phyloP scores from a whole-genome alignment of 208 protist genomes.

The Zelonia costaricensis region DNA sequence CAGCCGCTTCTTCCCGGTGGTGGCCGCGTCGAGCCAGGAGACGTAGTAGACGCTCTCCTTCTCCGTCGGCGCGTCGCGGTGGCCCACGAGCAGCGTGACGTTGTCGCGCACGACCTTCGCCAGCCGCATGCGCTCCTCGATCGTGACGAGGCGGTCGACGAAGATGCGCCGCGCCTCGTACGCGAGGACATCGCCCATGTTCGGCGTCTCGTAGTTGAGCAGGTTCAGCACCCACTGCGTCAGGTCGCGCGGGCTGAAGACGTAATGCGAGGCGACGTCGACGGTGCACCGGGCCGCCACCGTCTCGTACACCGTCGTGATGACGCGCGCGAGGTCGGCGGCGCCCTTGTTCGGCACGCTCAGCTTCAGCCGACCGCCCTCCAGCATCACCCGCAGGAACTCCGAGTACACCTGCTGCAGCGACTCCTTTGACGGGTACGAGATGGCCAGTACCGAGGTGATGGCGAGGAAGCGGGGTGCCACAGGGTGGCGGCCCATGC shows the following conservation, averaged over 20 bases:
- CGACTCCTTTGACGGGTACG: conserved; percentile 93
- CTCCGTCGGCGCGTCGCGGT: conserved; percentile 62
- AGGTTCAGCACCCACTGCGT: conserved; percentile 94
- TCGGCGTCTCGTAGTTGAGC: conserved; percentile 89
- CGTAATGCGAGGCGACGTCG: conserved; percentile 96
- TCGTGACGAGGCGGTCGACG: conserved; percentile 92
- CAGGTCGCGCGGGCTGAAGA: conserved; percentile 97
- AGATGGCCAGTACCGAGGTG: conserved; percentile 92
- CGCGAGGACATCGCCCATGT: conserved; percentile 88
- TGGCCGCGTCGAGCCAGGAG: conserved; percentile 57
- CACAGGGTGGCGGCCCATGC: conserved; percentile 95
- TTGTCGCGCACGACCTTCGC: conserved; percentile 79
- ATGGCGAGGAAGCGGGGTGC: conserved; percentile 96
- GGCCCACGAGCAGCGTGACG: conserved; percentile 74
- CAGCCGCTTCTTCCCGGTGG: conserved; percentile 62
- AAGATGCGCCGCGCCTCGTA: conserved; percentile 96
- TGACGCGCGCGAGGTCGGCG: conserved; percentile 89
- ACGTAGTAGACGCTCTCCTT: conserved; percentile 82
- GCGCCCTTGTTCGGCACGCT: conserved; percentile 77
- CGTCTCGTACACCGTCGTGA: conserved; percentile 95
- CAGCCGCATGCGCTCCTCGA: conserved; percentile 76
- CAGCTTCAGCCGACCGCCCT: conserved; percentile 66
- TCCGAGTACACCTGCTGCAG: conserved; percentile 94
- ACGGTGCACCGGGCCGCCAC: conserved; percentile 91
- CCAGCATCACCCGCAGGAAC: conserved; percentile 93